These are phyloP conservation scores for Penicillium taxi DNA, from an alignment of 495 filamentous ascomycete genomes.

Conservation along the genomic window DNA sequence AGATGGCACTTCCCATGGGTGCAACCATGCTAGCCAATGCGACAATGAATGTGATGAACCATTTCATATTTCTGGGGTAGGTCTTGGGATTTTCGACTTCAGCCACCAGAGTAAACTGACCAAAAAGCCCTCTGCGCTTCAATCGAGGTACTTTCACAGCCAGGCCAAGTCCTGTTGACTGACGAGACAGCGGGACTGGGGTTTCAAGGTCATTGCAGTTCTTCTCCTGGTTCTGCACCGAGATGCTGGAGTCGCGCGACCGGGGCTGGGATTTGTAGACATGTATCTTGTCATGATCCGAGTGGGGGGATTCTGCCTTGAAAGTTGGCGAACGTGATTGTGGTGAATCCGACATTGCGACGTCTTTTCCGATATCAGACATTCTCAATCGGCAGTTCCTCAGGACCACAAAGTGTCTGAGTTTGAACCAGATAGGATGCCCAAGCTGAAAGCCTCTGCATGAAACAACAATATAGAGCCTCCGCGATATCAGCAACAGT, in stretches of 20 bases:
- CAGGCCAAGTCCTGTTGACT: constrained; percentile 20
- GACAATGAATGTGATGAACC: constrained; percentile 75
- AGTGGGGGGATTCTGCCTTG: too few relatives aligned
- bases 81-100: constrained; percentile 71
- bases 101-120: constrained; percentile 64
- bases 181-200: constrained; percentile 7
- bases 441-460: too few relatives aligned
- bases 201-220: constrained; percentile 14
- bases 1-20: constrained; percentile 78
- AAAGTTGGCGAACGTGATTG: too few relatives aligned
- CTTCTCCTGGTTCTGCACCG: constrained; percentile 11
- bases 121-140: constrained; percentile 68
- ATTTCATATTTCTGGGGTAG: constrained; percentile 67
- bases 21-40: constrained; percentile 67
- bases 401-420: too few relatives aligned
- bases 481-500: too few relatives aligned
- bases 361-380: too few relatives aligned
- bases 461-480: too few relatives aligned
- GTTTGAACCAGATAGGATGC: too few relatives aligned
- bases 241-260: constrained; percentile 11
- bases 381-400: too few relatives aligned
- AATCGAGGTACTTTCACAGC: constrained; percentile 49
- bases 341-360: too few relatives aligned
- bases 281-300: too few relatives aligned
- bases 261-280: constrained; percentile 1